Percentiles rank a stretch among this genome's conserved stretches.
Evolutionary conservation across 2,329 filamentous ascomycete genomes (phyloP).

Genomic region (Hypoxylon sp.): DNA sequence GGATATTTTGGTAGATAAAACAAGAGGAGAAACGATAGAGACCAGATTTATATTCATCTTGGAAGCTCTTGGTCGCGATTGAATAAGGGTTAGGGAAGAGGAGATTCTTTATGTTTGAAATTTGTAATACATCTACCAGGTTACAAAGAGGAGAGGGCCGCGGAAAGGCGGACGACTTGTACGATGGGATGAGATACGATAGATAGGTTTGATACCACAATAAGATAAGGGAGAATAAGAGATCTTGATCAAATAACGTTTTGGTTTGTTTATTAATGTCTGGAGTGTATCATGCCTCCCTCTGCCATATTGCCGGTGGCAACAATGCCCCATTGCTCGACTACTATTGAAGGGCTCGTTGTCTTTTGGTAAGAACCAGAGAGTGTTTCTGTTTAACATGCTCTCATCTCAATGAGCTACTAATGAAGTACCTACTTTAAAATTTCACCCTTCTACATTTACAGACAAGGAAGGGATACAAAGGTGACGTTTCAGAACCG

Average conservation of each 20-base stretch:
- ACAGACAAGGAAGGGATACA: too few species aligned
- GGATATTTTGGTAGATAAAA: constrained; percentile 29
- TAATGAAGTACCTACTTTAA: too few species aligned
- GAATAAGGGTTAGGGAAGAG: background rate
- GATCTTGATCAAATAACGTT: background rate
- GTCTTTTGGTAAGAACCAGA: too few species aligned
- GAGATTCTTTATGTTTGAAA: background rate
- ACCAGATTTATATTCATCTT: background rate
- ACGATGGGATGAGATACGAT: background rate
- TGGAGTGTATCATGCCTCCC: too few species aligned
- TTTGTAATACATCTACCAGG: background rate
- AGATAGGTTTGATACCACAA: background rate
- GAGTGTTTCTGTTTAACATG: too few species aligned
- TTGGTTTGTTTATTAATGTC: too few species aligned
- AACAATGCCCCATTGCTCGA: too few species aligned
- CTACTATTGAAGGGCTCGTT: too few species aligned
- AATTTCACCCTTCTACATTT: too few species aligned
- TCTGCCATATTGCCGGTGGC: too few species aligned
- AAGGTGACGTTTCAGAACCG: too few species aligned
- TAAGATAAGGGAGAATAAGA: background rate
- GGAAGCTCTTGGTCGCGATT: background rate
- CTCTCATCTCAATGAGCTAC: too few species aligned
- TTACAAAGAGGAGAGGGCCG: background rate
- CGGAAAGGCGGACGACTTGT: background rate
- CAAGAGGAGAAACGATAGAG: background rate